Conservation (phyloP, 1,284 basidiomycete genomes). For the Trametes pubescens region DNA sequence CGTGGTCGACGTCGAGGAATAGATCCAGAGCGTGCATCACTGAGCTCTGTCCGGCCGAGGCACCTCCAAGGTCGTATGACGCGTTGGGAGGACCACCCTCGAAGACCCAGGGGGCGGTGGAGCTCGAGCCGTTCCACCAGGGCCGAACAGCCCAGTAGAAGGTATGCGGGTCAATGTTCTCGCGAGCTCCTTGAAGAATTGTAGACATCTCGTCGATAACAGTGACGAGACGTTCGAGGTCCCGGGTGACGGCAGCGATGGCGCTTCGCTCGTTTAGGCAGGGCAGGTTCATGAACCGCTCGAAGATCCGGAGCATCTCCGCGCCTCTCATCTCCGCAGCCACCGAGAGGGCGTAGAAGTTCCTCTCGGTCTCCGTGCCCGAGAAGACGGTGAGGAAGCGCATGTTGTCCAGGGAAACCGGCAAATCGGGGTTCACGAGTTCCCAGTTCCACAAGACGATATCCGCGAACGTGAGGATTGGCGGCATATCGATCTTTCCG, state of each 20-base stretch:
- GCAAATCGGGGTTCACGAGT: conserved; percentile 60
- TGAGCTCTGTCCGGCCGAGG: conserved; percentile 94
- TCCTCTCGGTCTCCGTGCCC: conserved; percentile 83
- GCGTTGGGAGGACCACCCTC: conserved; percentile 75
- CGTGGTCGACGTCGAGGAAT: conserved; percentile 86
- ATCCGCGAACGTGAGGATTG: conserved; percentile 95
- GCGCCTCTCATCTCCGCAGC: conserved; percentile 89
- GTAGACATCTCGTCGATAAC: conserved; percentile 81
- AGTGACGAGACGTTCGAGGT: conserved; percentile 74
- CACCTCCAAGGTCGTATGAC: conserved; percentile 78
- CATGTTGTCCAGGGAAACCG: conserved; percentile 68
- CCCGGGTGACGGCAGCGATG: conserved; percentile 74
- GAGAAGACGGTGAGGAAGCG: conserved; percentile 82
- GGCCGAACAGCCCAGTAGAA: conserved; percentile 95
- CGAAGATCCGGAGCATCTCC: conserved; percentile 87
- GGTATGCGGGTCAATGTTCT: conserved; percentile 82
- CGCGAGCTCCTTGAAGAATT: conserved; percentile 75
- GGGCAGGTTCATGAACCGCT: conserved; percentile 81
- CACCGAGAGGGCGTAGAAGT: conserved; percentile 90
- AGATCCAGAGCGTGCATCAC: conserved; percentile 87
- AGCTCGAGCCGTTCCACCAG: conserved; percentile 91
- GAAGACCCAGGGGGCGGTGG: conserved; percentile 82
- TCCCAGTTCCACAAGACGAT: conserved; percentile 97
- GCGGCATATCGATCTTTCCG: conserved; percentile 82
- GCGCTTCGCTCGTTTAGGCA: conserved; percentile 74